Base-by-base conservation (phyloP, 169 alveolate genomes). In the Plasmodium relictum region DNA sequence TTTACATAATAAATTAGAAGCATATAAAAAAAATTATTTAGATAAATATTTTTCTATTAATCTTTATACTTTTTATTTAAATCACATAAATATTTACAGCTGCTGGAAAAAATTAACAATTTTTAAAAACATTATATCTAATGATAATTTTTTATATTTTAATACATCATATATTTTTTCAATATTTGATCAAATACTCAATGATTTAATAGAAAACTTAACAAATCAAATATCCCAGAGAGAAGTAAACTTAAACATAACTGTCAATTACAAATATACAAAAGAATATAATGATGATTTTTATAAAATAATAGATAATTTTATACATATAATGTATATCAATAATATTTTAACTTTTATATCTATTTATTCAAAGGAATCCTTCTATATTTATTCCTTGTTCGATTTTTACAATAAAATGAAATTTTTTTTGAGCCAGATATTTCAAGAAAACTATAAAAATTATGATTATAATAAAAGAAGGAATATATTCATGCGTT, bases 31-130 rank as follows among this genome's bases (percentile, higher is more conserved):
- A 66, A 66, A 66, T 45, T 41, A 66, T 66, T 14, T 66, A 45
- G 74, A 66, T 31, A 41, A 66, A 20, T 66, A 24, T 45, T 16
- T 45, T 18, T 66, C 74, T 16, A 66, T 7, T 9, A 31, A 22
- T 66, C n/a, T 66, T 10, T 18, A 26, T 9, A 41, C 22, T 26
- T 66, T 66, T 66, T 66, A 31, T 31, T 7, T 16, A 66, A 66
- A 16, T 45, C 14, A 66, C 18, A 12, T 45, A 16, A 6, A 66
- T 66, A 66, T 66, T 24, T 66, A 66, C 31, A 37, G 26, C 14
- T 16, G 56, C 26, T 66, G 74, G 74, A 66, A 66, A 24, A 66
- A 45, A 26, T 66, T 66, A 66, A 66, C 74, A 45, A 24, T 66
- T 16, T 66, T 24, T 24, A 66, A 66, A 66, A 31, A 14, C n/a